Evolutionary conservation across 495 filamentous ascomycete genomes (phyloP).

Genomic region (Penicillium silybi): DNA sequence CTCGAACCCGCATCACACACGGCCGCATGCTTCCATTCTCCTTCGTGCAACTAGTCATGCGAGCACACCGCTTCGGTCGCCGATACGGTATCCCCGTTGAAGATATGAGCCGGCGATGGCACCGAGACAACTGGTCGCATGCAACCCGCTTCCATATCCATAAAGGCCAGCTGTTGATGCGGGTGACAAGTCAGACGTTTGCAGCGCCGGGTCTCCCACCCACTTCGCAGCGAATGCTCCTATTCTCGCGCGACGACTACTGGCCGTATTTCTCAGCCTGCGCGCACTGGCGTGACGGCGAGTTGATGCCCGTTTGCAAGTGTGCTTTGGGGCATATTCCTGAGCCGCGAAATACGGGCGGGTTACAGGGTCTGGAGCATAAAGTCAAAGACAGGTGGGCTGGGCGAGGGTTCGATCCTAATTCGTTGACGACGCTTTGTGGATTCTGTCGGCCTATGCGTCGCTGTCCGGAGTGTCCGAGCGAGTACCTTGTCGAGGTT

Average conservation of each 20-base stretch:
- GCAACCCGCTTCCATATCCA: constrained; percentile 47
- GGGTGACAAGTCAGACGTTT: constrained; percentile 44
- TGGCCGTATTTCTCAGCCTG: constrained; percentile 56
- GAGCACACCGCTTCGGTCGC: constrained; percentile 36
- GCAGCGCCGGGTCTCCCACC: constrained; percentile 40
- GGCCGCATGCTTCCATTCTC: constrained; percentile 49
- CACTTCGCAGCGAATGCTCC: constrained; percentile 44
- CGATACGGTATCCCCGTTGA: constrained; percentile 42
- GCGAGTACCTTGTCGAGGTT: constrained; percentile 57
- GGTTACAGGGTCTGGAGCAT: constrained; percentile 38
- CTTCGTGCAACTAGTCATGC: constrained; percentile 51
- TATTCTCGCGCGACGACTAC: constrained; percentile 57
- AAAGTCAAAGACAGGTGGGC: constrained; percentile 35
- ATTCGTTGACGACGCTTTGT: constrained; percentile 47
- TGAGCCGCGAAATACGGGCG: constrained; percentile 30
- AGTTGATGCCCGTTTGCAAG: constrained; percentile 54
- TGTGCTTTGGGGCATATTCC: constrained; percentile 57
- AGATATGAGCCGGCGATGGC: constrained; percentile 46
- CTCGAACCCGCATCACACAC: constrained; percentile 49
- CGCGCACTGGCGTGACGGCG: constrained; percentile 57
- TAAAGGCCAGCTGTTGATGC: constrained; percentile 50
- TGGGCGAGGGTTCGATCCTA: constrained; percentile 36
- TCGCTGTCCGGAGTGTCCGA: constrained; percentile 56
- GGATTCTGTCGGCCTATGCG: constrained; percentile 52
- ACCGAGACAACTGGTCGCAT: constrained; percentile 47